A percentile compares a stretch with the other conserved stretches of the same genome.
phyloP scores from a whole-genome alignment of 2,329 filamentous ascomycete species.

The Madurella mycetomatis region DNA sequence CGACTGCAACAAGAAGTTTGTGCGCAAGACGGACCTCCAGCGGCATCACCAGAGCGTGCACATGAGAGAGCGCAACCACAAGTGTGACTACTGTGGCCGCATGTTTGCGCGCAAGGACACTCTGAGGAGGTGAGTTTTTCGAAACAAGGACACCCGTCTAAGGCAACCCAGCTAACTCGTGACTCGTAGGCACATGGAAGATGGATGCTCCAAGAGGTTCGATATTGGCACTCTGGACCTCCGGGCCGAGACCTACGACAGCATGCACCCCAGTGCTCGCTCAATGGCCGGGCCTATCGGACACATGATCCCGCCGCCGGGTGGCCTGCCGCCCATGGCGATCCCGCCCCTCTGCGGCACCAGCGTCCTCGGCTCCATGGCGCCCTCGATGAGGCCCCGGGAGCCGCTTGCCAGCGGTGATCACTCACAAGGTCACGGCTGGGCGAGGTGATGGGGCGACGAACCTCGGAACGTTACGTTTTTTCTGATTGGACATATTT shows the following conservation, averaged over 20 bases:
- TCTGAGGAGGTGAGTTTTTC: slow-evolving; percentile 64
- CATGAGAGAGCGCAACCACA: slow-evolving; percentile 64
- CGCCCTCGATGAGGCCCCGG: slow-evolving; percentile 22
- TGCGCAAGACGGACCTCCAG: slow-evolving; percentile 74
- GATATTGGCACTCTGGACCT: slow-evolving; percentile 51
- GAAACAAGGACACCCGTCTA: not conserved
- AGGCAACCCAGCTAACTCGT: slow-evolving; percentile 8
- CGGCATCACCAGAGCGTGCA: slow-evolving; percentile 65
- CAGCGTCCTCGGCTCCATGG: slow-evolving; percentile 22
- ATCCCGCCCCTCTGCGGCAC: slow-evolving; percentile 27
- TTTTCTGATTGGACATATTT: slow-evolving; percentile 14
- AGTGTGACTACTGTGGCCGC: slow-evolving; percentile 65
- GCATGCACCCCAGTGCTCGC: slow-evolving; percentile 17
- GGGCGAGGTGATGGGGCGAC: slow-evolving; percentile 22
- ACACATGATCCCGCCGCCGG: slow-evolving; percentile 22
- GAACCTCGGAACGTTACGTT: not conserved
- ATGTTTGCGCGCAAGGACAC: slow-evolving; percentile 79
- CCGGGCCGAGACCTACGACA: slow-evolving; percentile 32
- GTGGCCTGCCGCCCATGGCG: slow-evolving; percentile 29
- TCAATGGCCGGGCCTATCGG: slow-evolving; percentile 22
- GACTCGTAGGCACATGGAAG: slow-evolving; percentile 65
- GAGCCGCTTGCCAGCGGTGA: slow-evolving; percentile 16
- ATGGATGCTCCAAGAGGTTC: slow-evolving; percentile 68
- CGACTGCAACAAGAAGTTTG: slow-evolving; percentile 71
- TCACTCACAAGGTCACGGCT: slow-evolving; percentile 18